Evolutionary conservation across 1,284 basidiomycete genomes (phyloP), one percentile per base, ranked within the genome.

Genomic region (Cerrena zonata): DNA sequence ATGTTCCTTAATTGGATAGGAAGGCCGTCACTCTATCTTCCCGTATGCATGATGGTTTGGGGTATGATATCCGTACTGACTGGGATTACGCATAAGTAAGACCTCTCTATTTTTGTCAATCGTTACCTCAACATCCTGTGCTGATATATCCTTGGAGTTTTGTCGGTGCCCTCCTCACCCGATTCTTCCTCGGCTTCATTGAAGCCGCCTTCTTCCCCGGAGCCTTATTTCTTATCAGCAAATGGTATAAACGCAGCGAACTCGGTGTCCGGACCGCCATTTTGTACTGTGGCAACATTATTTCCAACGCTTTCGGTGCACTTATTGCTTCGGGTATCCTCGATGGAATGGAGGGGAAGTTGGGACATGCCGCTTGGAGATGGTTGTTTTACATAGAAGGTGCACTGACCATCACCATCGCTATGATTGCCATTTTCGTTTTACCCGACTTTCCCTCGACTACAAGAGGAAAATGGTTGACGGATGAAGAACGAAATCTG

Each of bases 291-390:
- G 88, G 88, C 5, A 80, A 74, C 61, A 71, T 92, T 46, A 81
- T 91, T 55, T 86, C 83, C 53, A 93, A 91, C 69, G 90, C 89
- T 1, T 91, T 92, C 62, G 89, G 90, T 13, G 75, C 86, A 0
- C 72, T 92, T n/a, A 78, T 92, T 49, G 88, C 86, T 7, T 88
- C 85, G 10, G 83, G 78, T 3, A 86, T 88, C 50, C 70, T 89
- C 53, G 69, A 74, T 50, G 72, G 74, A 24, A 90, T 90, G 86
- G 74, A 90, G 51, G 84, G 82, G 5, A 72, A 73, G 41, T 68
- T 84, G 1, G 89, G 89, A 0, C 78, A 82, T 48, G 72, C 84
- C 1, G 88, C 86, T 1, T 94, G 91, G 90, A 79, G 79, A 61
- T 89, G 86, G 86, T 70, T 91, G 2, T 89, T 91, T 70, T 88